These are phyloP conservation scores for Lachnellula suecica DNA, from an alignment of 2,329 filamentous ascomycete genomes.

Conservation along the genomic window DNA sequence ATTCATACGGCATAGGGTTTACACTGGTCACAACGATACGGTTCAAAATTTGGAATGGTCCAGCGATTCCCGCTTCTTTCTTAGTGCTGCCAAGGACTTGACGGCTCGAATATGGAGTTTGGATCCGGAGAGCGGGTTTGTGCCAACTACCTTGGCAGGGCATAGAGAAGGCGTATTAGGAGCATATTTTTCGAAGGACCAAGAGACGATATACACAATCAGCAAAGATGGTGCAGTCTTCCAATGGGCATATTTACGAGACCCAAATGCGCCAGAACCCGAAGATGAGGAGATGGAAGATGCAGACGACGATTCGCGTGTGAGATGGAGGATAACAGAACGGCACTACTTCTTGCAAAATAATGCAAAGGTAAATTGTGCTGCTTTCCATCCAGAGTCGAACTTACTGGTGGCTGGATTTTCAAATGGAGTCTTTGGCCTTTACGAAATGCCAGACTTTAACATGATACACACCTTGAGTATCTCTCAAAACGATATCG, in stretches of 20 bases:
- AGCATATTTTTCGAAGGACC: slow-evolving; percentile 96
- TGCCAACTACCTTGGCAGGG: slow-evolving; percentile 84
- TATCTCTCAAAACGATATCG: slow-evolving; percentile 95
- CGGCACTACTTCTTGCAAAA: slow-evolving; percentile 93
- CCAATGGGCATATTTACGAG: slow-evolving; percentile 78
- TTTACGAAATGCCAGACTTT: slow-evolving; percentile 96
- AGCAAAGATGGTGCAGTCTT: slow-evolving; percentile 98
- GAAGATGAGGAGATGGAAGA: slow-evolving; percentile 60
- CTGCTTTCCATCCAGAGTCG: slow-evolving; percentile 82
- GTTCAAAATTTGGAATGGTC: slow-evolving; percentile 93
- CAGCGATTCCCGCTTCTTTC: slow-evolving; percentile 90
- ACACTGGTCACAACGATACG: slow-evolving; percentile 84
- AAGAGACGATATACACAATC: slow-evolving; percentile 93
- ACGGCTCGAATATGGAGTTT: slow-evolving; percentile 95
- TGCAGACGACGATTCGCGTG: slow-evolving; percentile 61
- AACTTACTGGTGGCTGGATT: slow-evolving; percentile 97
- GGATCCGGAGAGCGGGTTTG: slow-evolving; percentile 81
- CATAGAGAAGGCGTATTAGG: slow-evolving; percentile 87
- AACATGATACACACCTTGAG: slow-evolving; percentile 90
- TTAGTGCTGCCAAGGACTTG: slow-evolving; percentile 88
- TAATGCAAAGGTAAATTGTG: slow-evolving; percentile 81
- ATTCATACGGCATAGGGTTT: slow-evolving; percentile 84
- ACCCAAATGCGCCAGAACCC: slow-evolving; percentile 51
- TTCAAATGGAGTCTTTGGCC: slow-evolving; percentile 87
- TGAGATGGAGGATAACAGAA: slow-evolving; percentile 89